These are phyloP conservation scores for Cenchrus purpureus DNA, from an alignment of 176 grass and related monocot species.

Conservation along the genomic window DNA sequence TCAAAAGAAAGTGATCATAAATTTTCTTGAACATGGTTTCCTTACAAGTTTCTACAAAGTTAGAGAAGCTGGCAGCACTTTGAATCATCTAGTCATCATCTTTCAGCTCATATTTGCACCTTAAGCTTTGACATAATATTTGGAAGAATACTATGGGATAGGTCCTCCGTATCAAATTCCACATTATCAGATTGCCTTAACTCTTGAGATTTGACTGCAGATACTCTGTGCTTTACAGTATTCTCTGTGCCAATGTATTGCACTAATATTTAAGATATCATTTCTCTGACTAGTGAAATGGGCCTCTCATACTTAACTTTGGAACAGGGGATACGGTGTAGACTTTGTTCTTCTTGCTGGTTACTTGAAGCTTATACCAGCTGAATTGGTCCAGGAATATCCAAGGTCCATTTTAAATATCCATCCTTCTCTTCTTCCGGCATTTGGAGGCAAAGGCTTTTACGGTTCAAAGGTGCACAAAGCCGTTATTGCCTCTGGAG, in stretches of 20 bases:
- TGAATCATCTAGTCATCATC: background rate
- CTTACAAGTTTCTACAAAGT: no score
- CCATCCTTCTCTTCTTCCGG: slow-evolving; percentile 94
- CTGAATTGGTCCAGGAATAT: slow-evolving; percentile 63
- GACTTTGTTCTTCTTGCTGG: slow-evolving; percentile 87
- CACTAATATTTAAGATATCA: background rate
- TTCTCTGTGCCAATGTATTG: background rate
- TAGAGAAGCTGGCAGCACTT: background rate
- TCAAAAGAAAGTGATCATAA: background rate
- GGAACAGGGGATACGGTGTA: slow-evolving; percentile 62
- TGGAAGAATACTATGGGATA: no score
- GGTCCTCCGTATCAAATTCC: no score
- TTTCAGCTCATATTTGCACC: background rate
- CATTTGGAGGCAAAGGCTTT: slow-evolving; percentile 91
- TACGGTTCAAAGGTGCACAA: slow-evolving; percentile 89
- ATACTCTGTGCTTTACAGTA: background rate
- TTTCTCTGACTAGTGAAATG: background rate
- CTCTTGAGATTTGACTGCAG: background rate
- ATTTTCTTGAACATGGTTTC: background rate
- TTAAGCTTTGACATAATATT: background rate
- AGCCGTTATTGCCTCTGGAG: slow-evolving; percentile 85
- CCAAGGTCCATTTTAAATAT: slow-evolving; percentile 91
- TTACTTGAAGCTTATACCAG: slow-evolving; percentile 92
- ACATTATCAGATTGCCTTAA: background rate
- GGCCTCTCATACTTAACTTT: slow-evolving; percentile 15